A percentile compares a stretch with the other conserved stretches of the same genome.
phyloP scores from a whole-genome alignment of 23 red algal genomes.

The Agarophyton chilense region DNA sequence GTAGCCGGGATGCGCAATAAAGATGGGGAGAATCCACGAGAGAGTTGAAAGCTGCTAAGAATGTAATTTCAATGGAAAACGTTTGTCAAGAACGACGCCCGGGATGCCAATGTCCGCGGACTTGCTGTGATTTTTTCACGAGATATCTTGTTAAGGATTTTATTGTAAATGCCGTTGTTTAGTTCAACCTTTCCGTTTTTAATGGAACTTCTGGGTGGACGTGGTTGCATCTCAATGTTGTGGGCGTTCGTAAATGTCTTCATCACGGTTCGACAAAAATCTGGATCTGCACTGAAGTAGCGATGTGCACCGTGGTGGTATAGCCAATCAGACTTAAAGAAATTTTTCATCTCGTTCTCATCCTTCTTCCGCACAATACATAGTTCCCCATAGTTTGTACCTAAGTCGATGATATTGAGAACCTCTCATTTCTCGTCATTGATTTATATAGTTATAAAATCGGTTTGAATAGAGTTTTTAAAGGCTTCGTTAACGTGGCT shows the following conservation, averaged over 20 bases:
- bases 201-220: not conserved
- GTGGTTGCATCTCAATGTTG: not conserved
- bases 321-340: not conserved
- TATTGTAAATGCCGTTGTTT: conserved; percentile 8
- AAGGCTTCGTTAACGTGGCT: conserved; percentile 24
- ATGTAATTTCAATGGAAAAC: no score
- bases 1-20: no score
- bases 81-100: not conserved
- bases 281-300: conserved; percentile 11
- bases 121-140: not conserved
- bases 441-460: not conserved
- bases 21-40: no score
- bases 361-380: not conserved
- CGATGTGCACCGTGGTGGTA: conserved; percentile 15
- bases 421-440: no score
- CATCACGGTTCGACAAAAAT: not conserved
- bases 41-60: no score
- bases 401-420: conserved; percentile 6
- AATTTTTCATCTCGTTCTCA: not conserved
- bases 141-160: not conserved
- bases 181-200: conserved; percentile 40
- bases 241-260: not conserved
- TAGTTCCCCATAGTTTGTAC: not conserved
- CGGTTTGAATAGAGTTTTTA: not conserved
- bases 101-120: not conserved